Evolutionary conservation across 495 filamentous ascomycete genomes (phyloP), one percentile per base, ranked within the genome.

Genomic region (Penicillium canescens): DNA sequence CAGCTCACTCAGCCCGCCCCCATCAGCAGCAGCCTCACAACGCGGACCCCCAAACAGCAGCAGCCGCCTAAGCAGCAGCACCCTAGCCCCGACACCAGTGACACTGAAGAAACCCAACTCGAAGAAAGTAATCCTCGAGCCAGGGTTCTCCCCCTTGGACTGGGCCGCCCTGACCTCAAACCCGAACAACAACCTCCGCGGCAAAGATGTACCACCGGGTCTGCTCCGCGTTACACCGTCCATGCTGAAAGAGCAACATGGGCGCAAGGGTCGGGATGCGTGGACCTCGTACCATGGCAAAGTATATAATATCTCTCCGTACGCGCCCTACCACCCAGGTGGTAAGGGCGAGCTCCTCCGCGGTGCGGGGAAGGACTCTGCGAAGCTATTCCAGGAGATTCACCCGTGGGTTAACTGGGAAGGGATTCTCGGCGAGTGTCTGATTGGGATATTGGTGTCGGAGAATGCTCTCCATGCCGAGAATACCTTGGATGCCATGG

Each of bases 321-420:
- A 98, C 66, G 52, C 91, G 36, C 84, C 88, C 1, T 98, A 91
- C 65, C 94, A 98, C 62, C 94, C 94, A 0, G 94, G 94, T 33
- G 94, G 94, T 4, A 90, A 88, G 72, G 86, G 84, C 3, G 91
- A 98, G 74, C 63, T 98, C 60, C 76, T 96, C 68, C 79, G 88
- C 20, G 86, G 80, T 13, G 93, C 92, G 2, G 94, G 90, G 14
- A 79, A 74, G 66, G 78, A 81, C 42, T 77, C 72, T 12, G 90
- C 85, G 34, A 85, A 84, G 74, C 60, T 98, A 63, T 98, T 98
- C 69, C 84, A 86, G 56, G 91, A 96, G 75, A 82, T 92, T 20
- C 94, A 98, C 77, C 91, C 93, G 14, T 98, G 95, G 94, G 93
- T 98, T 9, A 98, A 96, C 62, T 96, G 90, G 78, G 95, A 98